A percentile compares a stretch with the other conserved stretches of the same genome.
phyloP scores from a whole-genome alignment of 2,329 filamentous ascomycete genomes.

The Cercospora brassicicola region DNA sequence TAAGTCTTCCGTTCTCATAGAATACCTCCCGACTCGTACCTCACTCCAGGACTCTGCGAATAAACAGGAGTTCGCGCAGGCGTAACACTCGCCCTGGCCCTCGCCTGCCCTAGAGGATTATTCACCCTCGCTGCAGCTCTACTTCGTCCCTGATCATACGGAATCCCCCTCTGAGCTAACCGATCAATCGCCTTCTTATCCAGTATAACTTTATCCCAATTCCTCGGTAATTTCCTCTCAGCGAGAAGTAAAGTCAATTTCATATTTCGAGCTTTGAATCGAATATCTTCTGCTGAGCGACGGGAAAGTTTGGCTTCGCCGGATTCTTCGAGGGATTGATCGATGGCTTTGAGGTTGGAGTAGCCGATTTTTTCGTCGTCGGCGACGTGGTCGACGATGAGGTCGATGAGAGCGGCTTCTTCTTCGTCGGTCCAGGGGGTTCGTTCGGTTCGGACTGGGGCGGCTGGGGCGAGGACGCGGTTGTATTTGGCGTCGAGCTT shows the following conservation, averaged over 20 bases:
- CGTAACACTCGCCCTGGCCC: background rate
- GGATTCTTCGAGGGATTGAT: conserved; percentile 25
- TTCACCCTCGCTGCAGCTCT: background rate
- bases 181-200: conserved; percentile 44
- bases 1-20: background rate
- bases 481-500: conserved; percentile 28
- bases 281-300: conserved; percentile 52
- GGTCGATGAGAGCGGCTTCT: conserved; percentile 47
- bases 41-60: background rate
- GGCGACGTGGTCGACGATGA: conserved; percentile 46
- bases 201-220: conserved; percentile 48
- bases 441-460: conserved; percentile 17
- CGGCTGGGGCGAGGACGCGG: conserved; percentile 18
- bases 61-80: background rate
- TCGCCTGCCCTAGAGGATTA: background rate
- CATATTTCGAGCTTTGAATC: conserved; percentile 54
- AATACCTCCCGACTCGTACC: background rate
- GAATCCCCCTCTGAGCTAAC: conserved; percentile 35
- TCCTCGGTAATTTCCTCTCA: conserved; percentile 41
- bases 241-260: conserved; percentile 49
- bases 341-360: conserved; percentile 46
- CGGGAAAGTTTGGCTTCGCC: conserved; percentile 35
- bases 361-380: conserved; percentile 48
- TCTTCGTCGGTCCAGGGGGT: conserved; percentile 41
- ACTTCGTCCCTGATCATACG: conserved; percentile 28